Evolutionary conservation across 768 basidiomycete species (phyloP).

Genomic region (Phaeotremella skinneri): DNA sequence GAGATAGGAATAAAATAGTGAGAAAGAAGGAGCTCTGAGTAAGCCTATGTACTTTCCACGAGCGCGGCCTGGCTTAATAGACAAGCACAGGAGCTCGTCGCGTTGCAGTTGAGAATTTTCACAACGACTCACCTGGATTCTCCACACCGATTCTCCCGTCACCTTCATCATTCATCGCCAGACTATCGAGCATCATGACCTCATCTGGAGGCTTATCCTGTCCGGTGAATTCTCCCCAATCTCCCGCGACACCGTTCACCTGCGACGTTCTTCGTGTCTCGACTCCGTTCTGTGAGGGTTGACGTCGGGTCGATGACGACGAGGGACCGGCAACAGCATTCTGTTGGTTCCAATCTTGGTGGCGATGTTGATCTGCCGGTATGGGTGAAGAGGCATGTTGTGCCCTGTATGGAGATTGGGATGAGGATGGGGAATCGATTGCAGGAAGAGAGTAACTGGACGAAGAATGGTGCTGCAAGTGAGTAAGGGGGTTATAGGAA

Average conservation of each 20-base stretch:
- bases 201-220: not conserved
- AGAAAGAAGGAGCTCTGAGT: not conserved
- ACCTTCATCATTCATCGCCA: slow-evolving; percentile 12
- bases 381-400: not conserved
- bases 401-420: not conserved
- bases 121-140: slow-evolving; percentile 35
- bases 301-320: not conserved
- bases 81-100: not conserved
- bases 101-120: not conserved
- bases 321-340: not conserved
- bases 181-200: not conserved
- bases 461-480: not conserved
- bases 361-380: not conserved
- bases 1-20: not conserved
- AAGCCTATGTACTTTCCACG: not conserved
- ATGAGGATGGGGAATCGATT: not conserved
- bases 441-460: not conserved
- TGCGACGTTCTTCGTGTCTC: too few relatives aligned
- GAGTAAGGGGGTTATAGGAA: not conserved
- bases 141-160: slow-evolving; percentile 37
- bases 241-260: not conserved
- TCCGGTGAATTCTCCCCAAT: not conserved
- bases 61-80: not conserved
- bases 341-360: not conserved
- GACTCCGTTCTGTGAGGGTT: not conserved